These are phyloP conservation scores for Synchytrium microbalum DNA, from an alignment of 371 early-diverging fungal species.

Conservation along the genomic window DNA sequence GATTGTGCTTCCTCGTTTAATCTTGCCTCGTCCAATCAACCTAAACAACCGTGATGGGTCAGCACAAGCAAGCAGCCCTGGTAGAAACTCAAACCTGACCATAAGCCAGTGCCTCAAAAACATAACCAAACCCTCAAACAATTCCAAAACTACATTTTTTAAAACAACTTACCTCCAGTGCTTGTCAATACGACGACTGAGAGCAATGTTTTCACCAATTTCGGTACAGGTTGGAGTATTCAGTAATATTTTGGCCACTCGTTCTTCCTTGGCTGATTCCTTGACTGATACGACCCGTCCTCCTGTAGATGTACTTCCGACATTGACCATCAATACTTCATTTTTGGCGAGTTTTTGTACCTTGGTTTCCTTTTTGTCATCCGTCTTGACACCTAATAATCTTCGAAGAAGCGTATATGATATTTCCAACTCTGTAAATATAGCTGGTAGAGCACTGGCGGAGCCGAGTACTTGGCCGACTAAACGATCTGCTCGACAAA, in stretches of 20 bases:
- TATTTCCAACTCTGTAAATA: constrained; percentile 94
- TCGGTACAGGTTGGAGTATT: constrained; percentile 97
- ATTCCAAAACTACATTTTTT: too few species aligned
- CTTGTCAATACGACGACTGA: constrained; percentile 96
- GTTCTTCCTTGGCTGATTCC: constrained; percentile 37
- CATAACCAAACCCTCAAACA: background rate
- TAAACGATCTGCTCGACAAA: constrained; percentile 98
- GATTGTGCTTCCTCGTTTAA: constrained; percentile 80
- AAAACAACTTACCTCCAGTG: constrained; percentile 88
- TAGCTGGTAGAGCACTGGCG: constrained; percentile 91
- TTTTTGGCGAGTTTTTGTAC: constrained; percentile 84
- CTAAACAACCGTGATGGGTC: constrained; percentile 27
- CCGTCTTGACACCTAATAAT: constrained; percentile 92
- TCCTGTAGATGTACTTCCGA: constrained; percentile 98
- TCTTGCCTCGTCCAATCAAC: constrained; percentile 97
- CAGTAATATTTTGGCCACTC: constrained; percentile 90
- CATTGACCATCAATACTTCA: constrained; percentile 97
- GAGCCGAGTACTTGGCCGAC: constrained; percentile 98
- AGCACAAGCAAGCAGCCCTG: background rate
- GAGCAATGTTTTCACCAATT: constrained; percentile 95
- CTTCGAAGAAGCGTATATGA: constrained; percentile 96
- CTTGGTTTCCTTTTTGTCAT: constrained; percentile 95
- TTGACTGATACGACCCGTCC: constrained; percentile 92
- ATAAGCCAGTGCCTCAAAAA: background rate
- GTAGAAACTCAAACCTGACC: constrained; percentile 4